Conservation (phyloP, 2,329 filamentous ascomycete species). For the Ascochyta lentis region DNA sequence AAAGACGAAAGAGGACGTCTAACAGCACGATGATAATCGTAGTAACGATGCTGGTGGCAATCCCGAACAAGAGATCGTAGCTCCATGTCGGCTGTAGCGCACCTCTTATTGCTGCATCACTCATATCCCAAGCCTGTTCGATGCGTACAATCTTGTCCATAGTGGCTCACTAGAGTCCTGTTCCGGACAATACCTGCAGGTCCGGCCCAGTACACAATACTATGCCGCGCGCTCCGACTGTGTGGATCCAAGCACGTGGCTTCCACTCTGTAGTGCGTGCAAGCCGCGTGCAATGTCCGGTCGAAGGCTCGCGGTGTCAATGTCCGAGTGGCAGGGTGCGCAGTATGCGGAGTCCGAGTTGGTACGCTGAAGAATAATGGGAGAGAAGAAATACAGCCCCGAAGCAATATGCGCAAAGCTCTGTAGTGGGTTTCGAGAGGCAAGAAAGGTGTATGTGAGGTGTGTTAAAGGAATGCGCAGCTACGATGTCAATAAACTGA, state of each 20-base stretch:
- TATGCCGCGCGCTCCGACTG: slow-evolving; percentile 4
- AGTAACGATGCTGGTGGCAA: not conserved
- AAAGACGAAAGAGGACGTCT: slow-evolving; percentile 18
- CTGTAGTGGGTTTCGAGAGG: not conserved
- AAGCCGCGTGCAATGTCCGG: slow-evolving; percentile 6
- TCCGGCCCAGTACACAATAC: slow-evolving; percentile 6
- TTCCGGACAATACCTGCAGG: slow-evolving; percentile 8
- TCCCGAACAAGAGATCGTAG: not conserved
- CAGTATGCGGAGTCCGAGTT: slow-evolving; percentile 1
- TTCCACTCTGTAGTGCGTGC: not conserved
- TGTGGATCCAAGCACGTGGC: not conserved
- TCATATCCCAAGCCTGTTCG: not conserved
- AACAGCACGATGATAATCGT: slow-evolving; percentile 11
- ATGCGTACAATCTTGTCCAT: slow-evolving; percentile 4
- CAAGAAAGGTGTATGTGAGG: not conserved
- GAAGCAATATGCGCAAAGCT: not conserved
- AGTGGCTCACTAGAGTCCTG: not conserved
- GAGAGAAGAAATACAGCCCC: not conserved
- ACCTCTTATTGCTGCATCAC: not conserved
- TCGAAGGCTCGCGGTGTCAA: slow-evolving; percentile 2
- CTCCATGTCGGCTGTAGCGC: not conserved
- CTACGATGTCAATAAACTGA: slow-evolving; percentile 8
- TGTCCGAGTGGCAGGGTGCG: slow-evolving; percentile 6
- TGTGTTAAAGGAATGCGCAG: not conserved
- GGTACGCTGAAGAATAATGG: not conserved